These are phyloP conservation scores for Crithidia brevicula DNA, from an alignment of 208 protist species.

Conservation along the genomic window DNA sequence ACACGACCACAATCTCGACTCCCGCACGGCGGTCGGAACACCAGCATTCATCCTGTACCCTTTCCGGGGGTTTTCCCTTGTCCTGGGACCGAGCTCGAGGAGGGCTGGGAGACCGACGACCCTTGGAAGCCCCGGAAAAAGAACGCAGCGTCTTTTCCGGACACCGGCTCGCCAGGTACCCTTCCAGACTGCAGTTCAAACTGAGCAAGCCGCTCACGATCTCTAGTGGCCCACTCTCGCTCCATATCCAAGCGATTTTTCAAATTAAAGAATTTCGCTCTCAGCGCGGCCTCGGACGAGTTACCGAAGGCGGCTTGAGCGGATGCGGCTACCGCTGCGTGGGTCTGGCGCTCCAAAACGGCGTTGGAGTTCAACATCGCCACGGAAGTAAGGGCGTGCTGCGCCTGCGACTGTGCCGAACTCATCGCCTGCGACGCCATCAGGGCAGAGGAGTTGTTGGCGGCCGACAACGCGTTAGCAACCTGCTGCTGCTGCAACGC, in stretches of 20 bases:
- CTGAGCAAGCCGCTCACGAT: background rate
- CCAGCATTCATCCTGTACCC: background rate
- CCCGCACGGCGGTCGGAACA: background rate
- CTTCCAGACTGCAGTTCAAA: background rate
- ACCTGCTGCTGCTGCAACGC: background rate
- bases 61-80: background rate
- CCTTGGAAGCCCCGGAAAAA: background rate
- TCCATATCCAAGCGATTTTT: no score
- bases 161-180: background rate
- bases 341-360: background rate
- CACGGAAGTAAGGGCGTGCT: background rate
- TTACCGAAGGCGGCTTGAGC: background rate
- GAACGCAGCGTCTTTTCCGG: background rate
- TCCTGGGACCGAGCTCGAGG: background rate
- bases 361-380: background rate
- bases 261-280: no score
- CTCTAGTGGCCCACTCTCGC: background rate
- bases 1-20: background rate
- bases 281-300: no score
- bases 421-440: background rate
- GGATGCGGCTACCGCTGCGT: background rate
- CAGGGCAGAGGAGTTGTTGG: background rate
- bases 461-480: background rate
- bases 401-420: background rate
- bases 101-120: background rate